Conservation (phyloP, 2,329 filamentous ascomycete genomes). For the Cryphonectria nitschkei region DNA sequence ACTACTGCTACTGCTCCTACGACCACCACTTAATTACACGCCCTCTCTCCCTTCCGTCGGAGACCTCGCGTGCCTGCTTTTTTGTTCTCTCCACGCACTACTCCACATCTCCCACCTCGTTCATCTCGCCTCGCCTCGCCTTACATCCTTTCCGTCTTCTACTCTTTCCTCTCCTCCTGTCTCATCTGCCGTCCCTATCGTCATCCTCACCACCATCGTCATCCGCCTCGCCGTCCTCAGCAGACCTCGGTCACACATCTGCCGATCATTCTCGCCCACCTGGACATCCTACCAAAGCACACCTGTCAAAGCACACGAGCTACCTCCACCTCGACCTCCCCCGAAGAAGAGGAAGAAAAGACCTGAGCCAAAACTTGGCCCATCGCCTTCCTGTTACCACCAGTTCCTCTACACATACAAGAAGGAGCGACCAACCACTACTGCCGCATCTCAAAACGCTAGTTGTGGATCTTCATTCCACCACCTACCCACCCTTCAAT, state of each 20-base stretch:
- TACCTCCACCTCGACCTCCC: too few relatives aligned
- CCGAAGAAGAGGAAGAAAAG: too few relatives aligned
- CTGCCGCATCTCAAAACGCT: not conserved
- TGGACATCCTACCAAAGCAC: not conserved
- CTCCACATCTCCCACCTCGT: not conserved
- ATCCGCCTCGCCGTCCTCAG: not conserved
- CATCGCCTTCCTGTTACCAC: too few relatives aligned
- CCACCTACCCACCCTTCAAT: not conserved
- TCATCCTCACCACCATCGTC: not conserved
- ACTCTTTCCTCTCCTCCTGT: not conserved
- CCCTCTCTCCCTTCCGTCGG: not conserved
- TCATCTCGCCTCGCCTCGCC: not conserved
- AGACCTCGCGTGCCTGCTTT: not conserved
- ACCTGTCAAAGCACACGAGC: too few relatives aligned
- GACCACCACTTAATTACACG: not conserved
- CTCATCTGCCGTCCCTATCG: not conserved
- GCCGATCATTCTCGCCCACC: too few relatives aligned
- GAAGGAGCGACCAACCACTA: not conserved
- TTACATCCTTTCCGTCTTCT: not conserved
- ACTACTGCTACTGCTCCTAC: too few relatives aligned
- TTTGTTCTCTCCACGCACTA: not conserved
- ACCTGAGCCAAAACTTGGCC: too few relatives aligned
- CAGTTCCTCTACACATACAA: too few relatives aligned
- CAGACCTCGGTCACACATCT: not conserved
- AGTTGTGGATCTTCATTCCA: not conserved